These are phyloP conservation scores for Magnolia kwangsiensis DNA, from an alignment of 164 flowering plant species.

Conservation along the genomic window DNA sequence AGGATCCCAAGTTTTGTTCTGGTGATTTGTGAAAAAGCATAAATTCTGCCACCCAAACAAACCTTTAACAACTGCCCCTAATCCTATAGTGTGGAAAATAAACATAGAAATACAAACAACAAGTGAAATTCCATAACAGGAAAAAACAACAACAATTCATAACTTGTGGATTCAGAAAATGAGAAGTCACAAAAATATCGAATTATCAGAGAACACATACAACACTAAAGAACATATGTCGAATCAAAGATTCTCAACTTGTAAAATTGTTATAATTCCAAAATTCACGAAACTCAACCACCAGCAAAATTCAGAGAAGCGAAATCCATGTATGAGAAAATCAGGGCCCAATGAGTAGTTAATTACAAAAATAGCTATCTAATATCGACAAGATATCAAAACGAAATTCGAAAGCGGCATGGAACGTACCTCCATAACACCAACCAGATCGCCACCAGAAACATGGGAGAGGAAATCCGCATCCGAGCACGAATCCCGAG, in stretches of 20 bases:
- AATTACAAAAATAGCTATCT: not conserved
- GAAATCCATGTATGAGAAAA: too few species aligned
- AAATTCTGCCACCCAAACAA: too few species aligned
- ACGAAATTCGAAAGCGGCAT: not conserved
- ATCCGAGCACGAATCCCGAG: not conserved
- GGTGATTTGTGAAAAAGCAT: too few species aligned
- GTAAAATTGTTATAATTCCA: not conserved
- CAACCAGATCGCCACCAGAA: not conserved
- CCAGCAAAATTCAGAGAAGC: not conserved
- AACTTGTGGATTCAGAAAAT: too few species aligned
- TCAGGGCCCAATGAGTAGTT: not conserved
- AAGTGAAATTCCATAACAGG: too few species aligned
- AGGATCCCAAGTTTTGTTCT: too few species aligned
- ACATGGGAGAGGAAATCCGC: not conserved
- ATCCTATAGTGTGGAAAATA: too few species aligned
- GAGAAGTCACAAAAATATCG: too few species aligned
- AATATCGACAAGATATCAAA: not conserved
- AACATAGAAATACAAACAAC: too few species aligned
- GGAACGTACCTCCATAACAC: conserved; percentile 1
- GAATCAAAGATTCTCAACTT: not conserved
- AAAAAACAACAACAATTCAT: too few species aligned
- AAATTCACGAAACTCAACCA: not conserved
- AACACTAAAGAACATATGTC: not conserved
- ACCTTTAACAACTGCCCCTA: too few species aligned
- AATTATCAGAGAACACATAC: not conserved